A percentile compares a stretch with the other conserved stretches of the same genome.
Evolutionary conservation across 2,329 filamentous ascomycete genomes (phyloP).

Genomic region (Knufia petricola): DNA sequence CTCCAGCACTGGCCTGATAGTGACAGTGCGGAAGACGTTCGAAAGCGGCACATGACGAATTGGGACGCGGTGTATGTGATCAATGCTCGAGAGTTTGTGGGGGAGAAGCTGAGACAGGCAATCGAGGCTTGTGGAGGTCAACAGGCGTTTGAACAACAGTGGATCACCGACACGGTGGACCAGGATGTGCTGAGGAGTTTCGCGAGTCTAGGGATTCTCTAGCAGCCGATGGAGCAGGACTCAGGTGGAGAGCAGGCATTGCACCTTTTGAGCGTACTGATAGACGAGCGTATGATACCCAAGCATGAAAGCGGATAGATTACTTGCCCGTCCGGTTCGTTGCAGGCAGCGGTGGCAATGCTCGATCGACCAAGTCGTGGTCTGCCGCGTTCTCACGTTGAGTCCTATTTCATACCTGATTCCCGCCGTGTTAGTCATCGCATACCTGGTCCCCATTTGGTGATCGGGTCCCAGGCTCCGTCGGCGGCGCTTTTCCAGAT

Average conservation of each 20-base stretch:
- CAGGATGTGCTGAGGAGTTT: slow-evolving; percentile 6
- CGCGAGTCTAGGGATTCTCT: slow-evolving; percentile 8
- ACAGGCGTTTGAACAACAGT: slow-evolving; percentile 19
- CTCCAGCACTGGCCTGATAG: slow-evolving; percentile 27
- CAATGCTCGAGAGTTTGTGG: slow-evolving; percentile 37
- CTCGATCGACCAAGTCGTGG: too few species aligned
- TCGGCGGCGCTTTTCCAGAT: too few species aligned
- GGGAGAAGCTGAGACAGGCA: slow-evolving; percentile 36
- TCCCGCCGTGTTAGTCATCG: too few species aligned
- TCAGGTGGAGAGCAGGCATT: too few species aligned
- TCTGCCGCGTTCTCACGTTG: too few species aligned
- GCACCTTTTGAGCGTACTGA: neutral
- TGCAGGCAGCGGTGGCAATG: too few species aligned
- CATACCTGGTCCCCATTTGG: too few species aligned
- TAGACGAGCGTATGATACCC: neutral
- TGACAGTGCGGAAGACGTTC: slow-evolving; percentile 32
- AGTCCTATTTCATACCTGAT: too few species aligned
- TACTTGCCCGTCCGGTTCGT: too few species aligned
- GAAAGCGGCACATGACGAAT: slow-evolving; percentile 32
- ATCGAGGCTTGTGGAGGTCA: slow-evolving; percentile 18
- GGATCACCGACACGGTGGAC: slow-evolving; percentile 13
- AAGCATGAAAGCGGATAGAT: neutral
- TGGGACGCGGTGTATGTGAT: slow-evolving; percentile 35
- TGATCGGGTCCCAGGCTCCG: too few species aligned
- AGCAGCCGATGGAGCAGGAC: neutral